phyloP scores from a whole-genome alignment of 257 asterid genomes.

The Solanum tacnaense region DNA sequence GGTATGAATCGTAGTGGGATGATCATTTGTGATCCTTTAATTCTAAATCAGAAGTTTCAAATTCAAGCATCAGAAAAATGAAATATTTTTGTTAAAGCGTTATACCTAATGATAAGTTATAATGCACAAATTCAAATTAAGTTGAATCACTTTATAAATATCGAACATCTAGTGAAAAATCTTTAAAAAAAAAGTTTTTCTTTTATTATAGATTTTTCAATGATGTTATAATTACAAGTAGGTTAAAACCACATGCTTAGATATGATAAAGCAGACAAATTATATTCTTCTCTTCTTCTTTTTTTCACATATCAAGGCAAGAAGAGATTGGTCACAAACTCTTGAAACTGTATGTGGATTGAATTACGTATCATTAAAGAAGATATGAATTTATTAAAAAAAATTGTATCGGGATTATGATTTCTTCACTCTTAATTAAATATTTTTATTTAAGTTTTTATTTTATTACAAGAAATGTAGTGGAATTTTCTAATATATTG shows the following conservation, averaged over 20 bases:
- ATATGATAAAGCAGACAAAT: neutral
- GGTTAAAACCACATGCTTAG: neutral
- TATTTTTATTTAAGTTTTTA: too few relatives aligned
- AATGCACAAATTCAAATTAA: too few relatives aligned
- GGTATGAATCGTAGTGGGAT: neutral
- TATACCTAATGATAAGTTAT: too few relatives aligned
- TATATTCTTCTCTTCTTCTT: neutral
- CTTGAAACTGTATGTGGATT: neutral
- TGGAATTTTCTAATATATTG: too few relatives aligned
- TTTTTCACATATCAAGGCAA: neutral
- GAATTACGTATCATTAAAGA: neutral
- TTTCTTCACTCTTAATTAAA: neutral
- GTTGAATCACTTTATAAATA: neutral
- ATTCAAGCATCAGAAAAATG: neutral
- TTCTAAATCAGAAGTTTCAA: rapidly evolving
- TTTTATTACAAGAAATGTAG: too few relatives aligned
- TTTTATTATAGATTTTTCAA: neutral
- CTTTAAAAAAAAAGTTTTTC: neutral
- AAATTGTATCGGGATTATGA: neutral
- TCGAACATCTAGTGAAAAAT: rapidly evolving
- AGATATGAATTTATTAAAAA: neutral
- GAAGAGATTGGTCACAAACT: neutral
- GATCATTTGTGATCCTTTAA: rapidly evolving
- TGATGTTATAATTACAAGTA: neutral
- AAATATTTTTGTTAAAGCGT: neutral